These are phyloP conservation scores for Plasmodium inui DNA, from an alignment of 169 alveolate genomes.

Conservation along the genomic window DNA sequence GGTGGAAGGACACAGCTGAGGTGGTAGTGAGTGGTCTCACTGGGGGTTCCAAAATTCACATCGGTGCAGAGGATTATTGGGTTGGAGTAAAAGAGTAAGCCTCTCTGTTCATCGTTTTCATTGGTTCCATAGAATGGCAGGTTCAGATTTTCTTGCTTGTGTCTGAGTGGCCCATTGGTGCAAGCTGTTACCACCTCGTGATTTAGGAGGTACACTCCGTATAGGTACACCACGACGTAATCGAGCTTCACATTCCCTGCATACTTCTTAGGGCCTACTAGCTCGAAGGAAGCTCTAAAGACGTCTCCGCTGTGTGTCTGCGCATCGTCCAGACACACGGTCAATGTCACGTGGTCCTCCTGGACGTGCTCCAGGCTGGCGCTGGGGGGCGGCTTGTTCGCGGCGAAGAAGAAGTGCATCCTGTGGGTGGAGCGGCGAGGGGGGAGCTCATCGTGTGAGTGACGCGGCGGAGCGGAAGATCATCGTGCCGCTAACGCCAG, in stretches of 20 bases:
- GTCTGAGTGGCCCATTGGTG: not conserved
- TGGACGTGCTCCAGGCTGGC: not conserved
- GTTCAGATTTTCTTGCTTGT: slow-evolving; percentile 18
- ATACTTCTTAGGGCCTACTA: slow-evolving; percentile 21
- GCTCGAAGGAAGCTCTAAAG: slow-evolving; percentile 20
- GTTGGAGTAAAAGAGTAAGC: slow-evolving; percentile 37
- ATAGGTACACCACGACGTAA: slow-evolving; percentile 30
- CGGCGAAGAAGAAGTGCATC: slow-evolving; percentile 34
- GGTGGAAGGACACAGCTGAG: slow-evolving; percentile 20
- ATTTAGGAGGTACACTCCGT: slow-evolving; percentile 39
- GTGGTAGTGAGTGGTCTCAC: slow-evolving; percentile 1
- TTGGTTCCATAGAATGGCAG: slow-evolving; percentile 22
- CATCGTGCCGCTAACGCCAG: too few species aligned
- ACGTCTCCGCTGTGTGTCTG: slow-evolving; percentile 38
- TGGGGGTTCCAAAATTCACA: not conserved
- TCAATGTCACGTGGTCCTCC: slow-evolving; percentile 9
- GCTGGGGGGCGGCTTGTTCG: not conserved
- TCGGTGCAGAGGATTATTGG: slow-evolving; percentile 34
- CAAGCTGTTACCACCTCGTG: not conserved
- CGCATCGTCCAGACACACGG: slow-evolving; percentile 24
- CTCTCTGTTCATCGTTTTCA: slow-evolving; percentile 2
- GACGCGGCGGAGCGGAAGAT: not conserved
- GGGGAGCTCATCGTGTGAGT: not conserved
- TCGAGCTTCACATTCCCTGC: slow-evolving; percentile 23
- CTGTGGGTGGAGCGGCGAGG: not conserved